Evolutionary conservation across 495 filamentous ascomycete species (phyloP).

Genomic region (Bombardia bombarda): DNA sequence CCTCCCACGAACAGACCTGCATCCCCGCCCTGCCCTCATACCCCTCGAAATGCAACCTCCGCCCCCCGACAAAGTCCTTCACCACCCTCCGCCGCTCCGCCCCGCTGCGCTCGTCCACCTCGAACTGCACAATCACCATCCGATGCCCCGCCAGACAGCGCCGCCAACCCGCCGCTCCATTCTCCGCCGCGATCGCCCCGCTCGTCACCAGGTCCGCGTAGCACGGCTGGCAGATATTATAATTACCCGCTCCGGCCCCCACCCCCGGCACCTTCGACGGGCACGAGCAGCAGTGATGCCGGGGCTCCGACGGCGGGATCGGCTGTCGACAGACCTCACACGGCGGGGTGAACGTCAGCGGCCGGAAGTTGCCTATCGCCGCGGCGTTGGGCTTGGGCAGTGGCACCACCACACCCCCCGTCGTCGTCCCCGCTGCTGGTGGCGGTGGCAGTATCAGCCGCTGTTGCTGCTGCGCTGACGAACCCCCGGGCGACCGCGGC

Average conservation of each 20-base stretch:
- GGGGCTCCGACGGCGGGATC: slow-evolving; percentile 57
- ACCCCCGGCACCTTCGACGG: slow-evolving; percentile 16
- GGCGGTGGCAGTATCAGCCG: slow-evolving; percentile 9
- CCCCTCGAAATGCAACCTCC: slow-evolving; percentile 39
- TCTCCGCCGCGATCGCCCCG: slow-evolving; percentile 58
- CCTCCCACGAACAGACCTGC: slow-evolving; percentile 22
- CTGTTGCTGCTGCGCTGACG: background rate
- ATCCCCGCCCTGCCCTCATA: slow-evolving; percentile 17
- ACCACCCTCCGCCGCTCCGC: slow-evolving; percentile 42
- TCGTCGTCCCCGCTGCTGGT: slow-evolving; percentile 19
- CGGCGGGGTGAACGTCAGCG: slow-evolving; percentile 57
- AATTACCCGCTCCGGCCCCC: slow-evolving; percentile 40
- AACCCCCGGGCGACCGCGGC: background rate
- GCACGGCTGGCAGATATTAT: slow-evolving; percentile 74
- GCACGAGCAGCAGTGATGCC: slow-evolving; percentile 64
- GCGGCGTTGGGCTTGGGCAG: slow-evolving; percentile 28
- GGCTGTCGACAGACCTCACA: slow-evolving; percentile 68
- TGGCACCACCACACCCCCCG: too few relatives aligned
- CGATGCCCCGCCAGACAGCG: slow-evolving; percentile 69
- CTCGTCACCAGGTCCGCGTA: slow-evolving; percentile 56
- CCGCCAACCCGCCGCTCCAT: slow-evolving; percentile 73
- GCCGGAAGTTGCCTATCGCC: slow-evolving; percentile 30
- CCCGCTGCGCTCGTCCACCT: slow-evolving; percentile 47
- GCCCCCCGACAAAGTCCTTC: slow-evolving; percentile 66
- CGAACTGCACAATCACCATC: slow-evolving; percentile 72